Base-by-base conservation (phyloP, 208 protist genomes). In the Balamuthia mandrillaris region DNA sequence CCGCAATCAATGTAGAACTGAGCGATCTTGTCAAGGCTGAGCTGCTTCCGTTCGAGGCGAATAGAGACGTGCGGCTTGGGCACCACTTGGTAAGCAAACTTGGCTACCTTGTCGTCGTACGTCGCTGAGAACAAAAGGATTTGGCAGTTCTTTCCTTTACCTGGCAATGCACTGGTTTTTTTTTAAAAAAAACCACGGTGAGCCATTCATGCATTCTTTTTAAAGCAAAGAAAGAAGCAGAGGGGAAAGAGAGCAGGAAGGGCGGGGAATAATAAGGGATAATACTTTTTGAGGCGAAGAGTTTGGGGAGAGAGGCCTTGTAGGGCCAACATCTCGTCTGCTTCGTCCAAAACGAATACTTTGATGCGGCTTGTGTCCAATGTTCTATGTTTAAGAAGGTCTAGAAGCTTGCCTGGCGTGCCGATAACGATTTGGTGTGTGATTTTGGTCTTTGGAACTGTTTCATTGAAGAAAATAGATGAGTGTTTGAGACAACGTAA, bases 331-430 rank as follows among this genome's bases (percentile, higher is more conserved):
- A 94, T 90, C 2, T 83, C 56, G 63, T 95, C 92, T 10, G 92
- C 92, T 72, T 95, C 91, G 84, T 94, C 92, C 27, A 93, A 81
- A 3, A 94, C 90, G 35, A 94, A 75, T 29, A 92, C 85, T 45
- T 52, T 84, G 12, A 95, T 45, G 14, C 87, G 54, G 47, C 61
- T 72, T 29, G 63, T 58, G 44, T 87, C 47, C 39, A 94, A 74
- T 39, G 29, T 3, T 31, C 61, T 39, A 37, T 29, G 52, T 3
- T 33, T 81, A 1, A 94, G n/a, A 31, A 51, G 54, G 42, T 90
- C 82, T 6, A 44, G 31, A 9, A 94, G 24, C 18, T 70, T 87
- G 21, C 92, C 92, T 3, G 91, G 86, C 60, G 92, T 94, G 27
- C 91, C 91, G 29, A 94, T 72, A 18, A 94, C 66, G 29, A 94